phyloP scores from a whole-genome alignment of 2,329 filamentous ascomycete genomes.

The Nemania diffusa region DNA sequence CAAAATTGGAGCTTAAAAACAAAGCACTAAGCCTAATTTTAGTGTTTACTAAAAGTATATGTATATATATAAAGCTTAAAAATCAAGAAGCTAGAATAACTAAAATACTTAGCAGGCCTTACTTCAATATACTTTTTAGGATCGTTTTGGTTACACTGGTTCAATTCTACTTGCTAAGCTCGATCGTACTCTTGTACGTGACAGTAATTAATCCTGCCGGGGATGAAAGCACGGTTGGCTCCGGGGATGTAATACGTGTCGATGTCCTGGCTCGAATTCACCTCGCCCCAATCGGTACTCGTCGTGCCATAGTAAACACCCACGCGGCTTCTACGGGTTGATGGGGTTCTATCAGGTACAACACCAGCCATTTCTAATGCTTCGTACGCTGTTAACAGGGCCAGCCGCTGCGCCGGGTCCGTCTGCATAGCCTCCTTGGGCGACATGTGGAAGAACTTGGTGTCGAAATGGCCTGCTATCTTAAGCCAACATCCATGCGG shows the following conservation, averaged over 20 bases:
- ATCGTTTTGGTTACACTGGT: too few relatives aligned
- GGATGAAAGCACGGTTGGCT: conserved; percentile 49
- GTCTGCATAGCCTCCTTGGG: conserved; percentile 52
- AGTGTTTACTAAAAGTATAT: too few relatives aligned
- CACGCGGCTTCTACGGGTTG: conserved; percentile 34
- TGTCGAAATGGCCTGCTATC: conserved; percentile 40
- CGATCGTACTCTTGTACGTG: too few relatives aligned
- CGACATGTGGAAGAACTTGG: conserved; percentile 42
- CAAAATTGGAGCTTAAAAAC: too few relatives aligned
- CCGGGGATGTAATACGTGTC: conserved; percentile 54
- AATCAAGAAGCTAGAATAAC: too few relatives aligned
- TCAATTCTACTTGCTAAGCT: too few relatives aligned
- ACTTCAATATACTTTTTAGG: too few relatives aligned
- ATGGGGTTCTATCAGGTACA: conserved; percentile 39
- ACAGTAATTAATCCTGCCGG: conserved; percentile 54
- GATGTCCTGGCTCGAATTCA: conserved; percentile 70
- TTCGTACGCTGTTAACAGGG: conserved; percentile 73
- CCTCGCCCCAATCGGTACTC: conserved; percentile 64
- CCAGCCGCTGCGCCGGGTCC: conserved; percentile 73
- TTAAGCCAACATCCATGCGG: conserved; percentile 38
- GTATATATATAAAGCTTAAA: too few relatives aligned
- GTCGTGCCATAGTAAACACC: conserved; percentile 41
- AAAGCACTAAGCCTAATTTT: too few relatives aligned
- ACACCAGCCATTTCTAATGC: conserved; percentile 70
- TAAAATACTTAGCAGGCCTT: too few relatives aligned